Evolutionary conservation across 2,329 filamentous ascomycete species (phyloP).

Genomic region (Thielaviopsis ethacetica): DNA sequence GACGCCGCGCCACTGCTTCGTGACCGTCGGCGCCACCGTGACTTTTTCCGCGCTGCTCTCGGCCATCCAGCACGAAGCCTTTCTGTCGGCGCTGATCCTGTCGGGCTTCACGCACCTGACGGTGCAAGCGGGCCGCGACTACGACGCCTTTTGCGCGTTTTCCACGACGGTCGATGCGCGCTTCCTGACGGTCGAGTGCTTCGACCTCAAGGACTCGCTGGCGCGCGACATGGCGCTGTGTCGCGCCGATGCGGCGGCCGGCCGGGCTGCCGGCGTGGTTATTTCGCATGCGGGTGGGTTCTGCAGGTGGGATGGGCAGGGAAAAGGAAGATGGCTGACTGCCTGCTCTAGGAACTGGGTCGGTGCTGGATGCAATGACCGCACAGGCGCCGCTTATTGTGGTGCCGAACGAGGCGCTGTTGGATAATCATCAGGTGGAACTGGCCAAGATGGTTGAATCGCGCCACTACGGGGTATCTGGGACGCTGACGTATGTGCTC

Average conservation of each 20-base stretch:
- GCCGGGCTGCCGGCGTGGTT: conserved; percentile 48
- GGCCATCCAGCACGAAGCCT: conserved; percentile 43
- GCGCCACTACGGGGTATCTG: conserved; percentile 3
- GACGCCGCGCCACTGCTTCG: conserved; percentile 41
- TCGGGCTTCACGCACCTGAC: conserved; percentile 54
- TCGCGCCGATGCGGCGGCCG: conserved; percentile 20
- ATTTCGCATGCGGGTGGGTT: conserved; percentile 74
- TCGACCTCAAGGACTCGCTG: conserved; percentile 8
- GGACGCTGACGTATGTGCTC: conserved; percentile 5
- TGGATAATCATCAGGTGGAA: conserved; percentile 85
- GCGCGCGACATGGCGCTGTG: conserved; percentile 8
- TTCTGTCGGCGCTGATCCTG: conserved; percentile 42
- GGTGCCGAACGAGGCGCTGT: conserved; percentile 65
- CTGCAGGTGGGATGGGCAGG: no score
- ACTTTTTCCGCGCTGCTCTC: conserved; percentile 58
- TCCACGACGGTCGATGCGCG: conserved; percentile 12
- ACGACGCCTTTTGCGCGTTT: conserved; percentile 32
- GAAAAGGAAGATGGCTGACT: background rate
- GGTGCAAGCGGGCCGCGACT: conserved; percentile 66
- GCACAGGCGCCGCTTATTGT: conserved; percentile 65
- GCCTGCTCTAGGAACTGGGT: conserved; percentile 57
- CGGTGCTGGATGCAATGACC: conserved; percentile 68
- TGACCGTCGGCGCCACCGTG: conserved; percentile 86
- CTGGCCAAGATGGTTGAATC: conserved; percentile 58
- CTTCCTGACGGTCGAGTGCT: conserved; percentile 18